Evolutionary conservation across 108 stramenopile species (phyloP), one percentile per base, ranked within the genome.

Genomic region (Stephanodiscus minutulus): DNA sequence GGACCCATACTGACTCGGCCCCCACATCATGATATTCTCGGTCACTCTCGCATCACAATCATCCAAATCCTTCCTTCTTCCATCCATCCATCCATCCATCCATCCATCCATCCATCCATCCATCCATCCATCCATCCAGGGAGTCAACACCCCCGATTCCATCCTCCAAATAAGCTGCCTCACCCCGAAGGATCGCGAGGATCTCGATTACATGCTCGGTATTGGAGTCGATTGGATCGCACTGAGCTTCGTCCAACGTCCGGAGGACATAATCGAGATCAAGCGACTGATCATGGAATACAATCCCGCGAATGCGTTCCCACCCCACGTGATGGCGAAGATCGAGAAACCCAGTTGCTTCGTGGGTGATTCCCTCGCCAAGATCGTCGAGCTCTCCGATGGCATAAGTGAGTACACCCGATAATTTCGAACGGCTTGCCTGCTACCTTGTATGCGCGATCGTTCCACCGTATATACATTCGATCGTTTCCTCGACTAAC

Each of bases 221-320:
- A 90, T 96, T 56, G 95, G 93, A 50, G 96, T 98, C 20, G 97
- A 98, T 75, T 97, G 96, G 96, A 85, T 98, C 52, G 97, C 97
- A 27, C 83, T 97, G 7, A 95, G 93, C 25, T 98, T 98, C 82
- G 96, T 98, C 10, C 97, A 97, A 69, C 76, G 84, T 35, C 91
- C 96, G 9, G 83, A 82, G 44, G 96, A 96, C 70, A 94, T 97
- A 68, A 85, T 70, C n/a, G 96, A 97, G 61, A 91, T 97, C 36
- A 83, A 85, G 24, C 61, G 44, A 25, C 58, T 93, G 55, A 92
- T 98, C 54, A 82, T 90, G 70, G 81, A 70, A 41, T 79, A 89
- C 50, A 64, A 87, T 47, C 88, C 87, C 0, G 68, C 74, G 28
- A 88, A 81, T n/a, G 35, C 73, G 10, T 89, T 84, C 72, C 81